A percentile compares a stretch with the other conserved stretches of the same genome.
Evolutionary conservation across 2,329 filamentous ascomycete species (phyloP).

Genomic region (Cadophora gregata): DNA sequence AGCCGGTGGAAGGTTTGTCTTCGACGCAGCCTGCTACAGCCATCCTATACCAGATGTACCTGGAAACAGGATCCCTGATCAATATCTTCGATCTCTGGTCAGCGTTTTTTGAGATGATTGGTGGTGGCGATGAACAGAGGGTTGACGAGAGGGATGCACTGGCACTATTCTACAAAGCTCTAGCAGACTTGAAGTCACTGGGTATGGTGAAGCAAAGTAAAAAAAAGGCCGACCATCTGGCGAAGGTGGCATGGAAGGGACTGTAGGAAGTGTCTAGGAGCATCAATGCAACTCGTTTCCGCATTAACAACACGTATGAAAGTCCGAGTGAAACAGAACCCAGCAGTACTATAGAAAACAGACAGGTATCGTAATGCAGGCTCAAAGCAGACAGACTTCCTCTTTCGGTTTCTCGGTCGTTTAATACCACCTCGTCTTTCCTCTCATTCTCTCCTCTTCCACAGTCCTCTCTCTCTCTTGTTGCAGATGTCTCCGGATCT

Average conservation of each 20-base stretch:
- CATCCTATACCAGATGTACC: slow-evolving; percentile 79
- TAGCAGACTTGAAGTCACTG: slow-evolving; percentile 84
- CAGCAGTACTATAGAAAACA: background rate
- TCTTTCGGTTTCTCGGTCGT: background rate
- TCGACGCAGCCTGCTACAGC: slow-evolving; percentile 72
- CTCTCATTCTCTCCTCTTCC: slow-evolving; percentile 45
- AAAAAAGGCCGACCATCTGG: slow-evolving; percentile 91
- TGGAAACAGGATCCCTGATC: slow-evolving; percentile 77
- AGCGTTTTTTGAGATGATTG: slow-evolving; percentile 71
- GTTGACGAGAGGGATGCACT: slow-evolving; percentile 62
- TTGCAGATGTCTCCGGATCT: slow-evolving; percentile 46
- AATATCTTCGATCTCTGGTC: slow-evolving; percentile 83
- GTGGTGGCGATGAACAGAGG: slow-evolving; percentile 44
- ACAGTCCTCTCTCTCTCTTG: slow-evolving; percentile 49
- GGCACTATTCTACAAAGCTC: slow-evolving; percentile 81
- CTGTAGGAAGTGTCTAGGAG: slow-evolving; percentile 50
- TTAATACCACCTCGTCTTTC: slow-evolving; percentile 41
- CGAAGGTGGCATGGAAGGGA: slow-evolving; percentile 83
- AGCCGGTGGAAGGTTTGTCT: slow-evolving; percentile 55
- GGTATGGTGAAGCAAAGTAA: slow-evolving; percentile 88
- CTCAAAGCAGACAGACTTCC: background rate
- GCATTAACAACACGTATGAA: background rate
- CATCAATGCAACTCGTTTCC: background rate
- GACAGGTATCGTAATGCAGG: slow-evolving; percentile 5
- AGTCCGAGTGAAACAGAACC: slow-evolving; percentile 1